Evolutionary conservation across 2,329 filamentous ascomycete species (phyloP).

Genomic region (Botrytis deweyae): DNA sequence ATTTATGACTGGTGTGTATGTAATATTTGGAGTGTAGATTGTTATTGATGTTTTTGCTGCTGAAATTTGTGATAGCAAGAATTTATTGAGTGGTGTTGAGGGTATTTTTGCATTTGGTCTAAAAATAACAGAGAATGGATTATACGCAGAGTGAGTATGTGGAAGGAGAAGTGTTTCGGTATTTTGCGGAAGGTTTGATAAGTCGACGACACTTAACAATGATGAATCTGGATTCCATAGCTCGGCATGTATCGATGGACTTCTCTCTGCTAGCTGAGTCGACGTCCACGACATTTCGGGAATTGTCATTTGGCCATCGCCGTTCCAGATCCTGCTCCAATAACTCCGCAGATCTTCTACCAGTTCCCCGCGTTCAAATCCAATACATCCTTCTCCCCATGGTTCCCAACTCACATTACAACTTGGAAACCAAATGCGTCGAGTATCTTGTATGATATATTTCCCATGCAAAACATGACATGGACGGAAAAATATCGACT

Average conservation of each 20-base stretch:
- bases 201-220: conserved; percentile 49
- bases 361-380: conserved; percentile 57
- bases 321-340: conserved; percentile 18
- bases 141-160: conserved; percentile 23
- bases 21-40: conserved; percentile 80
- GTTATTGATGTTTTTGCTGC: conserved; percentile 55
- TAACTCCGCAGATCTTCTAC: conserved; percentile 45
- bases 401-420: conserved; percentile 85
- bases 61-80: conserved; percentile 39
- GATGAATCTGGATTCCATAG: not conserved
- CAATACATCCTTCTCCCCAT: conserved; percentile 81
- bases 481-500: conserved; percentile 75
- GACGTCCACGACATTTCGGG: not conserved
- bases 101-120: conserved; percentile 65
- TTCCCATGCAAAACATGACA: conserved; percentile 90
- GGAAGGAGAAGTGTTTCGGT: conserved; percentile 23
- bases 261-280: conserved; percentile 37
- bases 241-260: conserved; percentile 69
- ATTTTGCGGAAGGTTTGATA: not conserved
- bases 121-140: conserved; percentile 37
- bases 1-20: conserved; percentile 61
- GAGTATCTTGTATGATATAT: conserved; percentile 71
- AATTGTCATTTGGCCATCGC: conserved; percentile 9
- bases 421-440: conserved; percentile 67
- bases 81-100: conserved; percentile 51